These are phyloP conservation scores for Boletus coccyginus DNA, from an alignment of 768 basidiomycete genomes.

Conservation along the genomic window DNA sequence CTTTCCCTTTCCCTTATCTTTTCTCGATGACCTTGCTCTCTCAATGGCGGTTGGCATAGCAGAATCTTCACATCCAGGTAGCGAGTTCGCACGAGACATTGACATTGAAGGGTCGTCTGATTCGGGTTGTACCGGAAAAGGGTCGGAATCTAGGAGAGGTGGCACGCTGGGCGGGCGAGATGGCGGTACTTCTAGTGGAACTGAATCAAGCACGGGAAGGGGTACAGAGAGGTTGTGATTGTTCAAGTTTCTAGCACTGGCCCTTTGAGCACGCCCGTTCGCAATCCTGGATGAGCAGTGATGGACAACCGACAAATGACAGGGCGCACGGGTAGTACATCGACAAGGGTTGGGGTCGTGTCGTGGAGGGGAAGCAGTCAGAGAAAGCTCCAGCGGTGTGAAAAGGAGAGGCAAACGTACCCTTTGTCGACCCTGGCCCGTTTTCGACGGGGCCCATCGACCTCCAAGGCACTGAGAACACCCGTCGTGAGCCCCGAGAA, in stretches of 20 bases:
- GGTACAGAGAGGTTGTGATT: conserved; percentile 29
- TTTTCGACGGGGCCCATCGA: conserved; percentile 68
- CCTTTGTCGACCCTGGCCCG: conserved; percentile 71
- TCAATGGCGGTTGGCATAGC: conserved; percentile 20
- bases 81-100: conserved; percentile 66
- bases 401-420: conserved; percentile 44
- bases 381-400: conserved; percentile 20
- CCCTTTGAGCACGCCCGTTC: conserved; percentile 69
- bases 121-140: conserved; percentile 51
- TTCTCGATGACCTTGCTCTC: conserved; percentile 28
- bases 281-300: conserved; percentile 41
- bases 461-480: conserved; percentile 53
- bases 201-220: conserved; percentile 32
- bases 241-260: conserved; percentile 64
- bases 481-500: conserved; percentile 75
- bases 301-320: conserved; percentile 13
- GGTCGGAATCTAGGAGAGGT: conserved; percentile 50
- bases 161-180: conserved; percentile 37
- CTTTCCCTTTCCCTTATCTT: conserved; percentile 50
- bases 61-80: conserved; percentile 31
- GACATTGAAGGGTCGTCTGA: conserved; percentile 50
- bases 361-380: conserved; percentile 21
- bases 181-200: conserved; percentile 41
- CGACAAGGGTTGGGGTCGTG: conserved; percentile 30
- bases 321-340: conserved; percentile 11